Base-by-base conservation (phyloP, 148 eudicot genomes). In the Fagopyrum tataricum region DNA sequence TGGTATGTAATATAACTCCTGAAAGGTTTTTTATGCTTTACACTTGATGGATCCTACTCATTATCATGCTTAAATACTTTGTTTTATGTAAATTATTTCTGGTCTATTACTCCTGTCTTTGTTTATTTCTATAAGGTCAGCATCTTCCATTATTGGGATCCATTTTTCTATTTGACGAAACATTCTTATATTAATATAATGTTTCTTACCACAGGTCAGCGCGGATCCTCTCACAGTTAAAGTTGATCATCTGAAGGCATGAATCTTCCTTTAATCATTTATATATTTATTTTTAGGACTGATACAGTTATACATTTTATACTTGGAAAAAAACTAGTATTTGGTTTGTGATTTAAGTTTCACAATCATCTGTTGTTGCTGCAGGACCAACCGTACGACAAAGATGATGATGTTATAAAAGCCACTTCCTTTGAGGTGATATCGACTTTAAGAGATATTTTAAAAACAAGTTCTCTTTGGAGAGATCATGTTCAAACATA, bases 361-460 rank as follows among this genome's bases (percentile, higher is more conserved):
- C 26, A 69, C 23, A 42, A 43, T 44, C 31, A n/a, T 49, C 52
- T n/a, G 12, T 43, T 43, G 26, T 6, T 78, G 77, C 67, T 87
- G 77, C 79, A 94, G 98, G 96, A 95, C 73, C 78, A 85, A 72
- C 91, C 96, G 26, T 96, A 85, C 74, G 82, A 95, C 74, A 95
- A 88, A 77, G 97, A 96, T 75, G 97, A 92, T 81, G 96, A 92
- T 83, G 87, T 96, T 71, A 82, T 96, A 53, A 96, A 96, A 83
- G 97, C 99, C 18, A 96, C 99, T 42, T 96, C 96, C 41, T 92
- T 88, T 87, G 99, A 92, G 86, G 97, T 96, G 76, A 90, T 92
- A 84, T 86, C 99, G 74, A 96, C 97, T 49, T 72, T 96, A 61
- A 88, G 96, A 80, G 99, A 96, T 87, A 93, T 96, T 73, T 77